Base-by-base conservation (phyloP, 768 basidiomycete genomes). In the Serendipita indica region DNA sequence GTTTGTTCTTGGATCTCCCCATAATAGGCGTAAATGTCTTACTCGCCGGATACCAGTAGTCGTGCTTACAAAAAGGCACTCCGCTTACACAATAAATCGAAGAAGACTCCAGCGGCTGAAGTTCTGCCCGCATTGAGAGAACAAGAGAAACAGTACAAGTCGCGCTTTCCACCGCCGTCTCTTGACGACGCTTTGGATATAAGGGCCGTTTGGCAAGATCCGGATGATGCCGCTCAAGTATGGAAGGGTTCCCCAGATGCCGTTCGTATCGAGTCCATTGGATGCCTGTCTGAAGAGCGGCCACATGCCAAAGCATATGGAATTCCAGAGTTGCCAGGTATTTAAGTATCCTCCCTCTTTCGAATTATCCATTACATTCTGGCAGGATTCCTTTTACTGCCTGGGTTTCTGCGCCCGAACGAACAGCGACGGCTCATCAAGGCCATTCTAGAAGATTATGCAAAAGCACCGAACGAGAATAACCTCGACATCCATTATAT, bases 401-500 rank as follows among this genome's bases (percentile, higher is more conserved):
- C 94, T 10, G 74, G 75, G 0, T 91, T 84, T 65, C 65, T 96
- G 16, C 72, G 81, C 1, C 71, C 71, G 0, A 65, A 71, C 16
- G 74, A 80, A 34, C 94, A 98, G 66, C 77, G 81, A 22, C 67
- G 75, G 1, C 77, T 97, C 3, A 75, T 88, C 25, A 71, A 70
- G 58, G 86, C 88, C 79, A 79, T 87, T 22, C 78, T 99, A 4
- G 66, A 74, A 7, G 77, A 84, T 18, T 89, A 93, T 64, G 85
- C 92, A 1, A 75, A 76, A 2, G 70, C 75, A 34, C 89, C 90
- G 0, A 96, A 96, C 67, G 83, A 86, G 58, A 93, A 89, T 0
- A 94, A 91, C 64, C 81, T 97, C 20, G 86, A 93, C 59, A 78
- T 81, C 0, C 94, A 97, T 68, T 96, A 94, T 65, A 45, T 73